Evolutionary conservation across 2,329 filamentous ascomycete species (phyloP).

Genomic region (Apiospora koreana): DNA sequence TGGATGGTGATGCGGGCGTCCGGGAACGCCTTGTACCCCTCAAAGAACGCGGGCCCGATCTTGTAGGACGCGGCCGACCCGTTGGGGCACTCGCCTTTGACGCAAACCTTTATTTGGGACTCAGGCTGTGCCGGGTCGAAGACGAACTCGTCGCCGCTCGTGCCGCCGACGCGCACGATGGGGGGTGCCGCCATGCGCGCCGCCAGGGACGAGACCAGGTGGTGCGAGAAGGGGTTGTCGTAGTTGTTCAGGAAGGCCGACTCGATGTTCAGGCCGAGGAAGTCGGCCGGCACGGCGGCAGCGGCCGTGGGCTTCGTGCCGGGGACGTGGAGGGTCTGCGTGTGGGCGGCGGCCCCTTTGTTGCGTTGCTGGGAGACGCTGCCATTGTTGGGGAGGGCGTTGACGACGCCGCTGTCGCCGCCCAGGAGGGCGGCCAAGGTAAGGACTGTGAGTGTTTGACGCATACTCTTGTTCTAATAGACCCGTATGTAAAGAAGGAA

Average conservation of each 20-base stretch:
- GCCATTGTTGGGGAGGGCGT: conserved; percentile 45
- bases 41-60: conserved; percentile 15
- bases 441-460: neutral
- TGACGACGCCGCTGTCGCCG: neutral
- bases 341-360: neutral
- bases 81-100: conserved; percentile 11
- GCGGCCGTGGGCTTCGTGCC: conserved; percentile 9
- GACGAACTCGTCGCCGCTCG: conserved; percentile 15
- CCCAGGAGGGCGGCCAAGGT: neutral
- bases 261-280: conserved; percentile 16
- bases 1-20: conserved; percentile 15
- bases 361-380: conserved; percentile 34
- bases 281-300: conserved; percentile 12
- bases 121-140: conserved; percentile 12
- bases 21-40: conserved; percentile 13
- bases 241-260: conserved; percentile 16
- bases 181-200: conserved; percentile 9
- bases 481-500: neutral
- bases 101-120: conserved; percentile 9
- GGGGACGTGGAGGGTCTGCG: conserved; percentile 11
- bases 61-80: conserved; percentile 11
- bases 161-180: conserved; percentile 17
- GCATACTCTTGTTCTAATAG: neutral
- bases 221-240: conserved; percentile 14
- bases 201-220: conserved; percentile 13